Evolutionary conservation across 768 basidiomycete species (phyloP), one percentile per base, ranked within the genome.

Genomic region (Austroboletus eburneus): DNA sequence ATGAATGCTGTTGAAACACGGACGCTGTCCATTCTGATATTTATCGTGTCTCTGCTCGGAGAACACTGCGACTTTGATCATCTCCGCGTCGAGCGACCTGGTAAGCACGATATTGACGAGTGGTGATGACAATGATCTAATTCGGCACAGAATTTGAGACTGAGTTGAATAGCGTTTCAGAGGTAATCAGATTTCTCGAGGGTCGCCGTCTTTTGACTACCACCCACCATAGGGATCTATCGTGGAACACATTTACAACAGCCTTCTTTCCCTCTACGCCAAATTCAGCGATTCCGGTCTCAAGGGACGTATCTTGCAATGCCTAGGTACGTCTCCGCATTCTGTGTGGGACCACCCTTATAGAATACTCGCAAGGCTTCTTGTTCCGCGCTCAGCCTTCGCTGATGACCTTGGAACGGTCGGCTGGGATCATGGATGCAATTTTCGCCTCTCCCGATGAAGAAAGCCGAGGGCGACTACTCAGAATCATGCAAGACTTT

Each of bases 401-500:
- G 1, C 68, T 98, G 48, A 93, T 99, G 84, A 89, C 88, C 1
- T 68, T 85, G 54, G 83, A 87, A 4, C 70, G 76, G 12, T 93
- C 93, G 1, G 79, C 87, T 0, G 70, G 65, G 18, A 85, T 97
- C 58, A 95, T 98, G 91, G 91, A 96, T 61, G 76, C 76, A 3
- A 88, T 95, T 33, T 96, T 99, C 59, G 66, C 74, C 0, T 85
- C 89, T 0, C 58, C 76, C 0, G 84, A 91, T 39, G 77, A 84
- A 51, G 88, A 91, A 25, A 76, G 75, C 9, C 82, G 80, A 25
- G 82, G 81, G 17, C 80, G 86, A 20, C 62, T 97, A 7, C 70
- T 97, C 36, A 85, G 80, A 61, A 92, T 94, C 52, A 81, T 99
- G 58, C 92, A 94, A 62, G 92, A 94, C 43, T 97, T 98, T 64